phyloP scores from a whole-genome alignment of 768 basidiomycete species.

The Leucocoprinus leucothites region DNA sequence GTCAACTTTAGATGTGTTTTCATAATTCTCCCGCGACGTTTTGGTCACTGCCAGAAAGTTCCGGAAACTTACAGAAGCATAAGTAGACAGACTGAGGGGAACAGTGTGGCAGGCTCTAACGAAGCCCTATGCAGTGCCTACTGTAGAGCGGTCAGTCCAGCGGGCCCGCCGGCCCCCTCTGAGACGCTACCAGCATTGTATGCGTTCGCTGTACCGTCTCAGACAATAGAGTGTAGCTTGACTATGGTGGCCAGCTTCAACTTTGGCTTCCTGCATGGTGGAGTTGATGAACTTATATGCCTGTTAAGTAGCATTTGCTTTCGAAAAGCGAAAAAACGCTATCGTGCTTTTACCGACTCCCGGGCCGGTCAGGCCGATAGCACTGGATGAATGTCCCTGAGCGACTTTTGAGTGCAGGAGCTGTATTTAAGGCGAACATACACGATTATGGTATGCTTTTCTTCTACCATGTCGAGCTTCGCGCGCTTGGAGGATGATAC shows the following conservation, averaged over 20 bases:
- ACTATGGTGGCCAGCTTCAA: background rate
- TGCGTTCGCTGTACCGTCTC: too few relatives aligned
- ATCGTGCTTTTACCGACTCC: constrained; percentile 7
- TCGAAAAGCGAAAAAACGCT: background rate
- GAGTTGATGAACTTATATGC: constrained; percentile 13
- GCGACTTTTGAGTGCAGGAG: background rate
- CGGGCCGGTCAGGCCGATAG: constrained; percentile 2
- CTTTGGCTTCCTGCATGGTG: background rate
- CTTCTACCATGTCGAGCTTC: background rate
- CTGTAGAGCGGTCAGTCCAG: too few relatives aligned
- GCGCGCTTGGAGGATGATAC: background rate
- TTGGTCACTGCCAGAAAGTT: too few relatives aligned
- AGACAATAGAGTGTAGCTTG: too few relatives aligned
- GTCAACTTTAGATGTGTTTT: too few relatives aligned
- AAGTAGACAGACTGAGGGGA: too few relatives aligned
- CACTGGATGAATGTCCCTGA: background rate
- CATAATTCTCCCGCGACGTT: too few relatives aligned
- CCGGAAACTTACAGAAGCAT: too few relatives aligned
- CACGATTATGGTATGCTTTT: background rate
- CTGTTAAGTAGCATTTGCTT: background rate
- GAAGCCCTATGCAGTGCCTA: too few relatives aligned
- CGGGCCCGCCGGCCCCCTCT: too few relatives aligned
- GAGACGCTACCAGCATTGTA: too few relatives aligned
- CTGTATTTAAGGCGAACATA: background rate
- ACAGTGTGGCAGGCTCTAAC: too few relatives aligned